Evolutionary conservation across 345 rosid genomes (phyloP), one percentile per base, ranked within the genome.

Genomic region (Eucalyptus albens): DNA sequence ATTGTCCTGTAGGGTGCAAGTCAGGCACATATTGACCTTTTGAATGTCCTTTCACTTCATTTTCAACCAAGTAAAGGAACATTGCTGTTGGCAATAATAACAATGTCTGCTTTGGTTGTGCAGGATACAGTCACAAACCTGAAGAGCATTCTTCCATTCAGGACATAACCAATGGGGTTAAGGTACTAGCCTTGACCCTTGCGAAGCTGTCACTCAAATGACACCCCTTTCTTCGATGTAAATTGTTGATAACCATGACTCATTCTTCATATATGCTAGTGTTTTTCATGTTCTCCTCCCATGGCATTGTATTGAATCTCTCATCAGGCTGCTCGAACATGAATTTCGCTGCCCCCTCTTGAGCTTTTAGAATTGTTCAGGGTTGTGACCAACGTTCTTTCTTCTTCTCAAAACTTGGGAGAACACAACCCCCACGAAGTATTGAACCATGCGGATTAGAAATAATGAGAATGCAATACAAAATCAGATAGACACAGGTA

Each of bases 51-150:
- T 65, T 65, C 29, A 11, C 80, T 44, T 87, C 31, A 13, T 31
- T 17, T 27, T 69, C 62, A 51, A 51, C 33, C 22, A n/a, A 40
- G 59, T 16, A 2, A 45, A 56, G 33, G 24, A 77, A n/a, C 72
- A 47, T 59, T 21, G 88, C 89, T 42, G 80, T 47, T n/a, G n/a
- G 45, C 4, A 37, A 72, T 72, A 37, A 72, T 19, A 37, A 19
- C 26, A 21, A 40, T 29, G 50, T 31, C 13, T 29, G 8, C 7
- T 89, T 90, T 92, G 86, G 82, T 89, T 91, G 93, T 89, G 94
- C 95, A 97, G 98, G 99, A 86, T 97, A 96, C 88, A 97, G 99
- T 93, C 99, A 97, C 93, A 97, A 94, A 89, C 99, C 99, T 77
- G 99, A 97, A 94, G 99, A 96, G 91, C 94, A 91, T 89, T 94